phyloP scores from a whole-genome alignment of 2,329 filamentous ascomycete species.

The Sclerotinia nivalis region DNA sequence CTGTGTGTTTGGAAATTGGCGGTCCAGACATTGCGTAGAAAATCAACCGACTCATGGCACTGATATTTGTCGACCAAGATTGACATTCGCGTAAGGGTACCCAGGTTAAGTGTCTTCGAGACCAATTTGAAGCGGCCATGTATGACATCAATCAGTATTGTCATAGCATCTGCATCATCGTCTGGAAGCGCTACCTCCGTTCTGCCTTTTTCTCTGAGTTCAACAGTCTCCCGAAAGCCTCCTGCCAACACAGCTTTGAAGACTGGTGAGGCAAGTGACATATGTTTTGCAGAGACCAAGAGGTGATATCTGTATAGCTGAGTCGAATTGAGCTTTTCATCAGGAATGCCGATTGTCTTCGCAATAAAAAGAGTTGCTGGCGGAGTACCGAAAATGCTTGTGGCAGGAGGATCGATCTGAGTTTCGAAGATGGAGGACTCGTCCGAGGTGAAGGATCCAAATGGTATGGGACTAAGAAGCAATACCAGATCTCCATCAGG shows the following conservation, averaged over 20 bases:
- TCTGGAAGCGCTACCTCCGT: slow-evolving; percentile 9
- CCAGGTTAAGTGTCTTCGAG: neutral
- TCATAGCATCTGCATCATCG: neutral
- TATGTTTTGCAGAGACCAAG: slow-evolving; percentile 13
- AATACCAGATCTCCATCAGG: slow-evolving; percentile 12
- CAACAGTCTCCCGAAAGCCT: neutral
- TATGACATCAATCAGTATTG: neutral
- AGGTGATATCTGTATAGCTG: neutral
- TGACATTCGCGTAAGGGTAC: neutral
- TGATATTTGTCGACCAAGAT: slow-evolving; percentile 19
- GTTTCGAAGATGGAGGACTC: neutral
- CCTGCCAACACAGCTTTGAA: slow-evolving; percentile 17
- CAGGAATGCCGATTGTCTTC: no score
- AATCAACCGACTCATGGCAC: neutral
- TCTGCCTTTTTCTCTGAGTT: neutral
- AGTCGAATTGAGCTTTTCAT: neutral
- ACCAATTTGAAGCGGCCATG: neutral
- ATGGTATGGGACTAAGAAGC: neutral
- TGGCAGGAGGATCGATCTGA: neutral
- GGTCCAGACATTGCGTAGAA: neutral
- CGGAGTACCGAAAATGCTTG: no score
- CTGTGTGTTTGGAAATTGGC: rapidly evolving
- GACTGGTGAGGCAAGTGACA: slow-evolving; percentile 14
- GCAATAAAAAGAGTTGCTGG: no score
- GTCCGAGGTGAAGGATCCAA: rapidly evolving